Conservation (phyloP, 1,284 basidiomycete species). For the Violaceomyces palustris region DNA sequence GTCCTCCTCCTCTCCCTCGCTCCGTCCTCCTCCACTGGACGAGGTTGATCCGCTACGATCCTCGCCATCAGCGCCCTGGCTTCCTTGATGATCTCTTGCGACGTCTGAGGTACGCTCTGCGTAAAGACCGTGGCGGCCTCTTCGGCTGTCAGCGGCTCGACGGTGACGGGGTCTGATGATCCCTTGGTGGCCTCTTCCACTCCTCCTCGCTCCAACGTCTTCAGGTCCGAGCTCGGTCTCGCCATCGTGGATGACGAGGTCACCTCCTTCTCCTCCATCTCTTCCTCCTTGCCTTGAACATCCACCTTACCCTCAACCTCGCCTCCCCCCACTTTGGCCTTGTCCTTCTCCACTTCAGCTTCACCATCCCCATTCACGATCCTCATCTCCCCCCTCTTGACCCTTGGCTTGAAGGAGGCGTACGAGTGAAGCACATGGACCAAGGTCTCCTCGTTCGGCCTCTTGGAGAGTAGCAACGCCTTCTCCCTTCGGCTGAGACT, state of each 20-base stretch:
- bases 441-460: conserved; percentile 70
- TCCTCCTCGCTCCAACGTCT: neutral
- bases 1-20: conserved; percentile 20
- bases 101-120: conserved; percentile 62
- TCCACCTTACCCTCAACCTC: neutral
- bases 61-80: conserved; percentile 66
- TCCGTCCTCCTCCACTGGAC: conserved; percentile 4
- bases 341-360: conserved; percentile 1
- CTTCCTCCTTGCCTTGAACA: neutral
- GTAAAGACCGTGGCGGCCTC: conserved; percentile 57
- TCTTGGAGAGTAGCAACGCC: conserved; percentile 28
- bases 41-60: conserved; percentile 60
- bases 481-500: conserved; percentile 20
- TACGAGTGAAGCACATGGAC: conserved; percentile 82
- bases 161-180: neutral
- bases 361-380: neutral
- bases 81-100: conserved; percentile 70
- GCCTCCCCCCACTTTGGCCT: neutral
- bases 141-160: conserved; percentile 56
- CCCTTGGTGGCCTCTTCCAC: neutral
- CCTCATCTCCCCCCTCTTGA: conserved; percentile 20
- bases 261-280: neutral
- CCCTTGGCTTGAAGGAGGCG: conserved; percentile 65
- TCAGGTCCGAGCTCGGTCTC: neutral
- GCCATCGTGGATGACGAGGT: neutral